Base-by-base conservation (phyloP, 1,139 yeast species). In the Yamadazyma trypodendri region DNA sequence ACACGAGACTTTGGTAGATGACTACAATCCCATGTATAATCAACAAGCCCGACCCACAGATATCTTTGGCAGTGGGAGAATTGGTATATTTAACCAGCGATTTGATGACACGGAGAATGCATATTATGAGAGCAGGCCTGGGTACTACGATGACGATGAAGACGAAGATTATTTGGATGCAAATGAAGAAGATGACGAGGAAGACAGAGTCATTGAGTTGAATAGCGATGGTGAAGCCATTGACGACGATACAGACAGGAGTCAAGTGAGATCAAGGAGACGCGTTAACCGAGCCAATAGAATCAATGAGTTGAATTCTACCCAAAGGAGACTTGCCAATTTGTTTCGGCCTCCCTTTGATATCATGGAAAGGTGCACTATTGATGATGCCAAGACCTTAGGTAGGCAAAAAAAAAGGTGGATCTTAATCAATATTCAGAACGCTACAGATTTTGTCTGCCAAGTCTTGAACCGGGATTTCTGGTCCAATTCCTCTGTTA, bases 321-420 rank as follows among this genome's bases (percentile, higher is more conserved):
- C 86, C 12, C 94, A 84, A 53, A 63, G 79, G 42, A 68, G 94
- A 39, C 67, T 92, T 38, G 96, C 96, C 4, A 75, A 75, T 43
- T 67, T 92, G 27, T 92, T 90, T 61, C 71, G 94, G 44, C 98
- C 98, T 0, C 98, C 98, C 0, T 92, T 88, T 63, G 97, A 92
- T 52, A 66, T 92, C 31, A 88, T 92, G 58, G 68, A 80, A 15
- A 77, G 75, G 45, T 50, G 80, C 11, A 79, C 76, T 43, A 61
- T 94, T 17, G 95, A 87, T 28, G 61, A 72, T 8, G 98, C 97
- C 3, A 84, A 81, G 51, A 50, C 56, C 2, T 67, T 72, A 45
- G 97, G 95, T 1, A 73, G 81, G 41, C 63, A 61, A 32, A 72
- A 70, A 39, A 68, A 77, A 42, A 87, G 84, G 60, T 90, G 97